Percentiles rank a stretch among this genome's conserved stretches.
phyloP scores from a whole-genome alignment of 768 basidiomycete genomes.

The Suillus clintonianus region DNA sequence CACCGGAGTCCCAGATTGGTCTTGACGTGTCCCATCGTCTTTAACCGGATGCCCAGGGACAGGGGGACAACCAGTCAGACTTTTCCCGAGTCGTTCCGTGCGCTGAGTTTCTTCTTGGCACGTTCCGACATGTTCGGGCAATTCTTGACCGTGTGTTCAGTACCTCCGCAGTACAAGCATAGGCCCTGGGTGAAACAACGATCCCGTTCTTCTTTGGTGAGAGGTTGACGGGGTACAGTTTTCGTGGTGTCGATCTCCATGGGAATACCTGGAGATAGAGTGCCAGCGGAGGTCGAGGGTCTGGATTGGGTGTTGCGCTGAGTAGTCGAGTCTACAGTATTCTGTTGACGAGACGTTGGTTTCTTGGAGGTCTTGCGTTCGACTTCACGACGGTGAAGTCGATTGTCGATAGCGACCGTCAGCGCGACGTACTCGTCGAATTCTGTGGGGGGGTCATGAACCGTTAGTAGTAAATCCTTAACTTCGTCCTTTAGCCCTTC shows the following conservation, averaged over 20 bases:
- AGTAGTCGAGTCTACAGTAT: not conserved
- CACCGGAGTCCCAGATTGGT: rapidly evolving
- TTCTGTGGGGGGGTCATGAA: too few species aligned
- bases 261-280: slow-evolving; percentile 16
- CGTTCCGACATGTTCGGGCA: slow-evolving; percentile 29
- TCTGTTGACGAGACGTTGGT: not conserved
- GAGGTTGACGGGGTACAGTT: slow-evolving; percentile 18
- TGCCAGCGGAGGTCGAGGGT: not conserved
- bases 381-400: too few species aligned
- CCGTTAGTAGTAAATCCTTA: too few species aligned
- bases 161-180: slow-evolving; percentile 38
- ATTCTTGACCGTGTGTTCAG: slow-evolving; percentile 28
- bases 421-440: too few species aligned
- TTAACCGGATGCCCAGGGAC: not conserved
- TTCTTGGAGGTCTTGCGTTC: slow-evolving; percentile 12
- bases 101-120: slow-evolving; percentile 10
- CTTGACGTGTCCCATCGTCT: not conserved
- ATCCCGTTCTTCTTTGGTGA: slow-evolving; percentile 29
- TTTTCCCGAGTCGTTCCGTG: not conserved
- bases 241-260: slow-evolving; percentile 34
- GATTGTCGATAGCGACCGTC: too few species aligned
- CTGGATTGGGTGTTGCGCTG: not conserved
- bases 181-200: slow-evolving; percentile 25
- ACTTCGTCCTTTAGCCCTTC: too few species aligned
- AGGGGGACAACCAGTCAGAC: not conserved